Conservation (phyloP, 805 yeast species). For the Metschnikowia lachancei region DNA sequence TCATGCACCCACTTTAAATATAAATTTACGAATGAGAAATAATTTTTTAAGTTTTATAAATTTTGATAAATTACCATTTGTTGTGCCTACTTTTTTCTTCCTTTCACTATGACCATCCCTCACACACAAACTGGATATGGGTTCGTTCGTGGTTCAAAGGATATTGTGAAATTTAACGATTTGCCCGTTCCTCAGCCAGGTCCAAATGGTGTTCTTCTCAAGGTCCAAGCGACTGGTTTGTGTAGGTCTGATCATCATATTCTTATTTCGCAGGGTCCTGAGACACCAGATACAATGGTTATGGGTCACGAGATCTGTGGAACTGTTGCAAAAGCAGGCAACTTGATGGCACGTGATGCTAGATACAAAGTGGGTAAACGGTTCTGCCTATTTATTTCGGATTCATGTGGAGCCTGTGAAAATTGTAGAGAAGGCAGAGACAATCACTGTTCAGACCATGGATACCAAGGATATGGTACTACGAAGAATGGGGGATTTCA, state of each 20-base stretch:
- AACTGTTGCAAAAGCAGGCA: slow-evolving; percentile 32
- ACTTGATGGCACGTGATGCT: slow-evolving; percentile 21
- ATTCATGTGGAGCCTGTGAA: slow-evolving; percentile 36
- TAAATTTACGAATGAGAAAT: too few relatives aligned
- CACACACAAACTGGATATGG: slow-evolving; percentile 35
- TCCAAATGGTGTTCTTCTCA: slow-evolving; percentile 30
- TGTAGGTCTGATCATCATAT: slow-evolving; percentile 45
- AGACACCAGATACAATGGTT: slow-evolving; percentile 30
- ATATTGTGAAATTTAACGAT: slow-evolving; percentile 27
- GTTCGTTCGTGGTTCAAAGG: slow-evolving; percentile 26
- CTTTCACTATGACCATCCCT: slow-evolving; percentile 21
- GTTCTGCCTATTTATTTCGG: slow-evolving; percentile 28
- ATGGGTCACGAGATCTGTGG: slow-evolving; percentile 50
- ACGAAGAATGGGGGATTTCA: slow-evolving; percentile 43
- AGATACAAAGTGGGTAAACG: slow-evolving; percentile 31
- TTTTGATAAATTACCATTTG: too few relatives aligned
- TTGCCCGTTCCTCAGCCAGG: slow-evolving; percentile 33
- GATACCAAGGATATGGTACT: slow-evolving; percentile 32
- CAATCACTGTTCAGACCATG: slow-evolving; percentile 25
- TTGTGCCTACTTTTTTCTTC: too few relatives aligned
- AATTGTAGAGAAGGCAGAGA: slow-evolving; percentile 37
- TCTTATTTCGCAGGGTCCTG: slow-evolving; percentile 19
- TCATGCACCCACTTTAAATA: too few relatives aligned
- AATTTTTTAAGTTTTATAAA: too few relatives aligned
- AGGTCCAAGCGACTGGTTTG: slow-evolving; percentile 44